Base-by-base conservation (phyloP, 179 eudicot genomes). In the Nepenthes alata region DNA sequence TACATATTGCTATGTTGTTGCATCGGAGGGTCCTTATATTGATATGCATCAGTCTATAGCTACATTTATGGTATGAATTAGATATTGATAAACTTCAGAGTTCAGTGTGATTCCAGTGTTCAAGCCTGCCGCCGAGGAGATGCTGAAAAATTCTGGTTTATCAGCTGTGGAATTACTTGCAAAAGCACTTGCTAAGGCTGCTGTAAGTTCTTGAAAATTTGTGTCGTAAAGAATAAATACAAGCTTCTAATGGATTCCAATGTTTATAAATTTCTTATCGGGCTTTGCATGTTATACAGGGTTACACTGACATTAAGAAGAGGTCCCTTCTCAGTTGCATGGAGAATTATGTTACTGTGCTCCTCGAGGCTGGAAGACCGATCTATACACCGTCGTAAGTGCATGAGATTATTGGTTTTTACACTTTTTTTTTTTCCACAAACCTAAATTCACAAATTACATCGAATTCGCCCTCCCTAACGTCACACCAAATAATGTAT, bases 101-200 rank as follows among this genome's bases (percentile, higher is more conserved):
- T 70, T 57, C 72, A 93, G 98, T 72, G 96, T 93, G 35, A 85
- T 93, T 67, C 93, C 96, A 34, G 82, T 79, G 39, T 93, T 93
- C 77, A 85, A 81, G 73, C 64, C 86, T 69, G 91, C 93, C 66
- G 98, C 96, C 2, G 90, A 93, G 79, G 90, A 86, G 67, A 82
- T 93, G 37, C 63, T 93, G 74, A 76, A 73, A 49, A 77, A 72
- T 53, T 83, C 95, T 64, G 83, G 84, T 53, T 65, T 83, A 63
- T 81, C 93, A 41, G 83, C 98, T 4, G 80, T 71, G 13, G 95
- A 93, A 54, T 70, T 93, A 52, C 83, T 93, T 55, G 86, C 98
- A 13, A 93, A 93, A 73, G 93, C 98, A 61, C 88, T 93, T 60
- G 98, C 98, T 36, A 87, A 83, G 69, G 81, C 93, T 44, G 80